Percentiles rank a stretch among this genome's conserved stretches.
These are phyloP conservation scores for Ustilago curta DNA, from an alignment of 1,284 basidiomycete genomes.

Conservation along the genomic window DNA sequence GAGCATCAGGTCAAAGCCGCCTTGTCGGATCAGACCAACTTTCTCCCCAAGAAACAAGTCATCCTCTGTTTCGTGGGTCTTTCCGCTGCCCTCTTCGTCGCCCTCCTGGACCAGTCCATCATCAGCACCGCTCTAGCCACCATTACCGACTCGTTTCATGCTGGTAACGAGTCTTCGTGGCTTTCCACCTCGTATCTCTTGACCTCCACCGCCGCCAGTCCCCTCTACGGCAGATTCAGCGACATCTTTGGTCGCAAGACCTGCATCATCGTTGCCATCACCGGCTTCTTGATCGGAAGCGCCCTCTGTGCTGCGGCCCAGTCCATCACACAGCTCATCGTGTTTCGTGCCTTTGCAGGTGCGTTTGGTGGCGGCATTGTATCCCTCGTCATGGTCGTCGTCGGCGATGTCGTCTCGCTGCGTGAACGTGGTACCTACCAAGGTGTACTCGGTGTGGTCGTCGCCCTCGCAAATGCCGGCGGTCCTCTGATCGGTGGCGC, in stretches of 20 bases:
- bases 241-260: conserved; percentile 78
- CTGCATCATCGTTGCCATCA: conserved; percentile 76
- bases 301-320: conserved; percentile 67
- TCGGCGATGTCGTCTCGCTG: conserved; percentile 56
- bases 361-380: conserved; percentile 78
- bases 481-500: conserved; percentile 59
- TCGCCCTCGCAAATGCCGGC: conserved; percentile 50
- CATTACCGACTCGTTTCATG: conserved; percentile 55
- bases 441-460: conserved; percentile 54
- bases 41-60: conserved; percentile 78
- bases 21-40: conserved; percentile 81
- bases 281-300: conserved; percentile 72
- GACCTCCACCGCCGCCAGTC: conserved; percentile 69
- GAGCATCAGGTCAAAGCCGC: conserved; percentile 48
- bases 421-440: conserved; percentile 58
- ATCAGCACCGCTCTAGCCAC: conserved; percentile 69
- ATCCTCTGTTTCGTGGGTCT: conserved; percentile 76
- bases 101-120: conserved; percentile 69
- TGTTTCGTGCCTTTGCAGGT: conserved; percentile 78
- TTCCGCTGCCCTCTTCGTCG: conserved; percentile 70
- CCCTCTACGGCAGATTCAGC: conserved; percentile 72
- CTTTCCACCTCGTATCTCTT: conserved; percentile 71
- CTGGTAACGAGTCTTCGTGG: conserved; percentile 70
- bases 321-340: conserved; percentile 77
- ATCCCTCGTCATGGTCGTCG: conserved; percentile 74